These are phyloP conservation scores for Coniochaeta sp. DNA, from an alignment of 2,329 filamentous ascomycete genomes.

Conservation along the genomic window DNA sequence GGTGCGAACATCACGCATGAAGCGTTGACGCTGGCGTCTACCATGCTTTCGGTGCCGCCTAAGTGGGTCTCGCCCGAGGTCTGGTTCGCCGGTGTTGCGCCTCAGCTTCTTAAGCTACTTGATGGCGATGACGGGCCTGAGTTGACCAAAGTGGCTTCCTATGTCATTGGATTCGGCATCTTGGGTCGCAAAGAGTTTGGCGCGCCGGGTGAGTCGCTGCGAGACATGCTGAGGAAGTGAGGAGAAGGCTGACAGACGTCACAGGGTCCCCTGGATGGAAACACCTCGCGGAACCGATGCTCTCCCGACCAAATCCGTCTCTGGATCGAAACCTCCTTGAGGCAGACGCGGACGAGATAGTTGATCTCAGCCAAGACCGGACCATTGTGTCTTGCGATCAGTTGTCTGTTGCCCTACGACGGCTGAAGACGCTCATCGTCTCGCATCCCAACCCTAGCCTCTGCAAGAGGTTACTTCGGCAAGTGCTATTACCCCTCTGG, in stretches of 20 bases:
- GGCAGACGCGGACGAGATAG: conserved; percentile 26
- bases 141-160: conserved; percentile 50
- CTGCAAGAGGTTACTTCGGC: conserved; percentile 52
- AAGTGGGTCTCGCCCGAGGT: conserved; percentile 40
- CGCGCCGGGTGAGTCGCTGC: conserved; percentile 43
- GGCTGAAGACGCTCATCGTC: conserved; percentile 48
- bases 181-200: conserved; percentile 57
- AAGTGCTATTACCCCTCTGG: conserved; percentile 58
- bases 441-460: conserved; percentile 63
- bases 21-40: conserved; percentile 56
- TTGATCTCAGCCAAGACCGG: conserved; percentile 36
- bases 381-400: conserved; percentile 39
- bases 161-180: conserved; percentile 60
- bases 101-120: conserved; percentile 54
- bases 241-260: not conserved
- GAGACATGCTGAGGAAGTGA: conserved; percentile 8
- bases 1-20: conserved; percentile 62
- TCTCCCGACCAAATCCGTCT: conserved; percentile 13
- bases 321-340: not conserved
- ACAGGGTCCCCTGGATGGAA: conserved; percentile 17
- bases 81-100: conserved; percentile 56
- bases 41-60: conserved; percentile 54
- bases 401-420: conserved; percentile 43
- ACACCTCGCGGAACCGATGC: conserved; percentile 15
- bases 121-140: conserved; percentile 54